phyloP scores from a whole-genome alignment of 1,284 basidiomycete species.

The Fereydounia khargensis region DNA sequence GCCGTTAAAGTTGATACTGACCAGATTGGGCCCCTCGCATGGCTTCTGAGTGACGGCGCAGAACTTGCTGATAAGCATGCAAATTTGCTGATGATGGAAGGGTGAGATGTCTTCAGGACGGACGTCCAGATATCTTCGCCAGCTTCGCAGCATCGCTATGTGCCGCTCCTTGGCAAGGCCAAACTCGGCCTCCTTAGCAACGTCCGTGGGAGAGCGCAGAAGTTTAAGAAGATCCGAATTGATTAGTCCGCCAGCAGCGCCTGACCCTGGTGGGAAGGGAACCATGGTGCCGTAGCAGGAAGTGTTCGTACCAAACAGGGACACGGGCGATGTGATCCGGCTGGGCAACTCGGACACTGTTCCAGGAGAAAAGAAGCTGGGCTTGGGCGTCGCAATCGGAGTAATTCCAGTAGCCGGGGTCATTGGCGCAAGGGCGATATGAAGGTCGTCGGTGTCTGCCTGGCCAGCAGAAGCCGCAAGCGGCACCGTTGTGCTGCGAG shows the following conservation, averaged over 20 bases:
- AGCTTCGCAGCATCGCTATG: constrained; percentile 19
- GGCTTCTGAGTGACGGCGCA: constrained; percentile 64
- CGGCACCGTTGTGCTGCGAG: too few relatives aligned
- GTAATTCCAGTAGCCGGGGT: too few relatives aligned
- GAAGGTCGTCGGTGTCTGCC: too few relatives aligned
- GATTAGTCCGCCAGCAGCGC: neutral
- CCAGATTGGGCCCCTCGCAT: constrained; percentile 62
- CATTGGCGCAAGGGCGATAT: too few relatives aligned
- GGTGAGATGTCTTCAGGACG: constrained; percentile 68
- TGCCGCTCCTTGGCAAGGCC: constrained; percentile 29
- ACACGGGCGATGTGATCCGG: constrained; percentile 16
- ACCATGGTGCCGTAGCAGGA: neutral
- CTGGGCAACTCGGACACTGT: constrained; percentile 22
- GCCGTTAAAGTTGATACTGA: constrained; percentile 84
- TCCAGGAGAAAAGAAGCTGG: constrained; percentile 10
- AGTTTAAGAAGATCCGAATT: neutral
- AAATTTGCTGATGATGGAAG: constrained; percentile 88
- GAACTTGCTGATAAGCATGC: constrained; percentile 71
- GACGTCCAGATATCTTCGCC: constrained; percentile 30
- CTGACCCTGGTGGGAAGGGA: neutral
- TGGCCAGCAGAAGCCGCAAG: too few relatives aligned
- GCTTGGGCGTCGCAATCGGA: too few relatives aligned
- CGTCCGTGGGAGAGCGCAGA: constrained; percentile 13
- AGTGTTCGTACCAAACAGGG: neutral
- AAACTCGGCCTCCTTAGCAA: constrained; percentile 30